Conservation (phyloP, 2,329 filamentous ascomycete species). For the Apiospora saccharicola region DNA sequence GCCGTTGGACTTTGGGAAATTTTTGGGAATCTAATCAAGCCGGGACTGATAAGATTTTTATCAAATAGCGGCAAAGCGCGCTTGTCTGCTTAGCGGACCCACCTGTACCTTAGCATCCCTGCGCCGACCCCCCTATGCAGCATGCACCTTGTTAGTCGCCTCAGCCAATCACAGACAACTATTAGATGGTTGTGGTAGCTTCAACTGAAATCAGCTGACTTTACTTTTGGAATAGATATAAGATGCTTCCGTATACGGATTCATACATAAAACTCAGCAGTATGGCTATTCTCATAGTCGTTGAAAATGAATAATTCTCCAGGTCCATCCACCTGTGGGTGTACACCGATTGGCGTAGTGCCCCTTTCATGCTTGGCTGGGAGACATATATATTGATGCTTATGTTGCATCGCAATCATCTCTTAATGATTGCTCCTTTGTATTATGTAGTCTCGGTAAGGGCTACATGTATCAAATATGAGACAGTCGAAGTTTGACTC, state of each 20-base stretch:
- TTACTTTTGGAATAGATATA: not conserved
- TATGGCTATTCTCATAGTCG: not conserved
- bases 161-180: conserved; percentile 1
- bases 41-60: conserved; percentile 14
- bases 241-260: not conserved
- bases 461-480: too few relatives aligned
- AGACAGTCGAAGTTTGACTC: not conserved
- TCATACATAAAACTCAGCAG: not conserved
- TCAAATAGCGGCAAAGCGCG: not conserved
- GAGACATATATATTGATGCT: too few relatives aligned
- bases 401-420: too few relatives aligned
- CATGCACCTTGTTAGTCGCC: not conserved
- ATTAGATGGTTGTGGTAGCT: not conserved
- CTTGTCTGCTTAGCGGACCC: conserved; percentile 1
- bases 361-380: too few relatives aligned
- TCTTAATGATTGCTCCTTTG: too few relatives aligned
- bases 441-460: too few relatives aligned
- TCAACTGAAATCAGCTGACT: not conserved
- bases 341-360: too few relatives aligned
- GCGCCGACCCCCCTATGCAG: not conserved
- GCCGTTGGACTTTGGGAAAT: conserved; percentile 10
- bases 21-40: conserved; percentile 15
- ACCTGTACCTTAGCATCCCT: not conserved
- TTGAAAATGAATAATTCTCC: too few relatives aligned
- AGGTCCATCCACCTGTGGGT: too few relatives aligned